Evolutionary conservation across 2,329 filamentous ascomycete genomes (phyloP).

Genomic region (Neodidymelliopsis sp.): DNA sequence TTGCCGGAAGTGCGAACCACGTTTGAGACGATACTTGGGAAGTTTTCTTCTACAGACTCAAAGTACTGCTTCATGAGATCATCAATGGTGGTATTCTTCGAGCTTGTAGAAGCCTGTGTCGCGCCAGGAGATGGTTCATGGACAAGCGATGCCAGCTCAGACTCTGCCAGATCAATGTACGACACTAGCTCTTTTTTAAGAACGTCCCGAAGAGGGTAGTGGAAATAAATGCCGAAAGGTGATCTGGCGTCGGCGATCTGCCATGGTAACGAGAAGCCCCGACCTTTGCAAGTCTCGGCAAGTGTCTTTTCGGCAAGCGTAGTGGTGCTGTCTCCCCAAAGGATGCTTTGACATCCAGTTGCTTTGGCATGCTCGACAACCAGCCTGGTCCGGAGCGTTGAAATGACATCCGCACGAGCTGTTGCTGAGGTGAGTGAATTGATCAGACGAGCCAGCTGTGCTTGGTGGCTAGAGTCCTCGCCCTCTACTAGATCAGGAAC

Average conservation of each 20-base stretch:
- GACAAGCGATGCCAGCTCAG: conserved; percentile 58
- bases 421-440: conserved; percentile 73
- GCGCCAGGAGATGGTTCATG: conserved; percentile 30
- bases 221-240: conserved; percentile 66
- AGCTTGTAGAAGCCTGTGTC: conserved; percentile 60
- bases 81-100: conserved; percentile 86
- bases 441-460: conserved; percentile 62
- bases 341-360: conserved; percentile 70
- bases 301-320: conserved; percentile 85
- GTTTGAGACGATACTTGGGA: conserved; percentile 91
- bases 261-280: conserved; percentile 84
- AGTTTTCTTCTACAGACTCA: conserved; percentile 80
- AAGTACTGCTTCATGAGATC: conserved; percentile 92
- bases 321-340: conserved; percentile 89
- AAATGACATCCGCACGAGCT: conserved; percentile 75
- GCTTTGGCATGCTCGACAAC: conserved; percentile 63
- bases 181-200: conserved; percentile 79
- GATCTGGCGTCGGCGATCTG: conserved; percentile 77
- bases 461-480: conserved; percentile 13
- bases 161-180: conserved; percentile 65
- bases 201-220: conserved; percentile 85
- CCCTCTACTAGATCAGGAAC: conserved; percentile 13
- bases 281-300: conserved; percentile 87
- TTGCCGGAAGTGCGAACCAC: conserved; percentile 93
- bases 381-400: conserved; percentile 74